Evolutionary conservation across 78 protist genomes (phyloP), one percentile per base, ranked within the genome.

Genomic region (Polysphondylium violaceum): DNA sequence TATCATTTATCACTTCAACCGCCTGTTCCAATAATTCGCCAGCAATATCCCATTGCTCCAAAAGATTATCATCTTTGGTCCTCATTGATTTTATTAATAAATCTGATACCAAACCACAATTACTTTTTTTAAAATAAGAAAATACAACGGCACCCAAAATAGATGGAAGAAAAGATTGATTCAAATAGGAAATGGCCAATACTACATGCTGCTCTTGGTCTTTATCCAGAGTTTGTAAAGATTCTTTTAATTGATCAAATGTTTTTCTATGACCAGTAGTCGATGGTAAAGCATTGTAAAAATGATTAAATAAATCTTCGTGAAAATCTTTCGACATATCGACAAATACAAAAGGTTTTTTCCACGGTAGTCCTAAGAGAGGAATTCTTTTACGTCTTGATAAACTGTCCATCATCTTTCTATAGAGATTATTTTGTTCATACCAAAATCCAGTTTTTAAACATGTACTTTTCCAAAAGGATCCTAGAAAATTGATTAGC

Each of bases 111-210:
- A 76, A 25, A 44, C 87, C 87, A 47, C 87, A 76, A 33, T 76
- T 76, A 47, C 87, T 60, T 33, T 35, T 25, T 58, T 27, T 38
- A 12, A 47, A 61, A 33, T 76, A 76, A 7, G 73, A 60, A 33
- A 76, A 76, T 31, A 60, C 8, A 63, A 63, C 58, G 41, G 69
- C 68, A 16, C 87, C 87, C 16, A 60, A 19, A n/a, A 76, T 76
- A 36, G 31, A 29, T 47, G 74, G 59, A 2, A 2, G 19, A 23
- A 23, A 8, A 41, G 21, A 40, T 25, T n/a, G 9, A 12, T 59
- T 55, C 36, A 14, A 29, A 61, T 76, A 76, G 0, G 43, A 25
- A n/a, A 61, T 51, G 0, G 71, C 19, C 43, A 68, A 14, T 27
- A 68, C 27, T 19, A 68, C 43, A 44, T 68, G 76, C 23, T 43